A percentile compares a stretch with the other conserved stretches of the same genome.
Conservation (phyloP, 2,329 filamentous ascomycete species). For the Pseudocercospora fuligena region DNA sequence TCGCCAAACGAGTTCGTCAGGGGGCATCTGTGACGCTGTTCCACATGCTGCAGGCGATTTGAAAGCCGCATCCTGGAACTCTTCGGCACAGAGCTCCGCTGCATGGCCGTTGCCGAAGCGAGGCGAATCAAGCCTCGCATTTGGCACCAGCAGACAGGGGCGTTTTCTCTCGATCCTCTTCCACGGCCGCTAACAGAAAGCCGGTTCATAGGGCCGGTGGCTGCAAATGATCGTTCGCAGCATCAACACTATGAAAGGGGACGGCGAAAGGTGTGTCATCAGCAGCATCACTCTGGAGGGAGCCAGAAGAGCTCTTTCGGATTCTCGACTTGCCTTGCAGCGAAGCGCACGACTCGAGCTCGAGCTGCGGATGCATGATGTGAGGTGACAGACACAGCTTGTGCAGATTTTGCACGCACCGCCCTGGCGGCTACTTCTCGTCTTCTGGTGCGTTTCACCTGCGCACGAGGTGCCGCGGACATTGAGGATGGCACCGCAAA, state of each 20-base stretch:
- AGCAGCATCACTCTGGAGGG: not conserved
- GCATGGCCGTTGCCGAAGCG: not conserved
- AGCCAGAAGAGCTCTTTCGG: not conserved
- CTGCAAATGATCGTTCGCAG: not conserved
- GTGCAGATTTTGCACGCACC: not conserved
- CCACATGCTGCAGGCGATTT: not conserved
- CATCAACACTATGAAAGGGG: not conserved
- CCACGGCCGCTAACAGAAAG: conserved; percentile 7
- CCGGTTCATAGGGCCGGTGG: not conserved
- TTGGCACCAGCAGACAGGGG: not conserved
- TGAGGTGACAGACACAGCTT: not conserved
- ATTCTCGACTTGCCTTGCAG: not conserved
- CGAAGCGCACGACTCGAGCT: not conserved
- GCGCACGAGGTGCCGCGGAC: not conserved
- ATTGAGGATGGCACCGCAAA: conserved; percentile 2
- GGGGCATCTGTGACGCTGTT: conserved; percentile 4
- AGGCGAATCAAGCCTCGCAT: not conserved
- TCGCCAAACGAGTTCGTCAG: not conserved
- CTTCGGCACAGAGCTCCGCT: conserved; percentile 8
- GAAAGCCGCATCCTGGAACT: not conserved
- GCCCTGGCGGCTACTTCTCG: not conserved
- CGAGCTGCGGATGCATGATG: not conserved
- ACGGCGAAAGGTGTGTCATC: not conserved
- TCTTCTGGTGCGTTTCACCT: conserved; percentile 1
- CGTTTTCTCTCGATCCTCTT: not conserved